Percentiles rank a stretch among this genome's conserved stretches.
phyloP scores from a whole-genome alignment of 257 asterid species.

The Verbena officinalis region DNA sequence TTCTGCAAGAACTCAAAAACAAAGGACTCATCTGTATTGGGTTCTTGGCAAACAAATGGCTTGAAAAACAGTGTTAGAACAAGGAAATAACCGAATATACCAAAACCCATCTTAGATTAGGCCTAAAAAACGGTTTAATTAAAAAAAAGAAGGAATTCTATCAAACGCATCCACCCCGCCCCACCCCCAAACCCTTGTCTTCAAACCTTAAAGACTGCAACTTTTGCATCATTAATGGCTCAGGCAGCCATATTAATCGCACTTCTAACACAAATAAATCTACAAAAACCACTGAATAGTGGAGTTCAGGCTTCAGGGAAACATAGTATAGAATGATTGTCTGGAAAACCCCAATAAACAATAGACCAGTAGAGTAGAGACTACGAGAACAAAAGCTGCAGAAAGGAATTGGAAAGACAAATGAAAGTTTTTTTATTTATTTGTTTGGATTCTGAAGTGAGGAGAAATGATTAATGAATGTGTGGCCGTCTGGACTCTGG shows the following conservation, averaged over 20 bases:
- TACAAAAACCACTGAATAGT: constrained; percentile 33
- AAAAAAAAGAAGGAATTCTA: neutral
- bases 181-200: constrained; percentile 24
- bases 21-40: constrained; percentile 71
- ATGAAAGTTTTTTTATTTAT: constrained; percentile 5
- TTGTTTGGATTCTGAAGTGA: neutral
- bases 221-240: constrained; percentile 38
- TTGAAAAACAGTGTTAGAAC: constrained; percentile 54
- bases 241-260: constrained; percentile 25
- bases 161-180: constrained; percentile 18
- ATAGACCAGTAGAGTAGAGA: neutral
- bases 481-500: constrained; percentile 24
- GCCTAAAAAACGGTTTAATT: constrained; percentile 18
- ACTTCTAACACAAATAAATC: constrained; percentile 30
- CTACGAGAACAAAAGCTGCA: constrained; percentile 19
- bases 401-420: constrained; percentile 14
- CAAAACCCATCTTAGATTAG: constrained; percentile 56
- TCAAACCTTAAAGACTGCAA: constrained; percentile 33
- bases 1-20: constrained; percentile 66
- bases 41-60: constrained; percentile 55
- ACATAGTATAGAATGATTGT: neutral
- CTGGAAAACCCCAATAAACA: constrained; percentile 16
- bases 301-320: constrained; percentile 20
- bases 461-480: constrained; percentile 26
- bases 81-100: constrained; percentile 43